Base-by-base conservation (phyloP, 257 asterid genomes). In the Ligustrum vulgare region DNA sequence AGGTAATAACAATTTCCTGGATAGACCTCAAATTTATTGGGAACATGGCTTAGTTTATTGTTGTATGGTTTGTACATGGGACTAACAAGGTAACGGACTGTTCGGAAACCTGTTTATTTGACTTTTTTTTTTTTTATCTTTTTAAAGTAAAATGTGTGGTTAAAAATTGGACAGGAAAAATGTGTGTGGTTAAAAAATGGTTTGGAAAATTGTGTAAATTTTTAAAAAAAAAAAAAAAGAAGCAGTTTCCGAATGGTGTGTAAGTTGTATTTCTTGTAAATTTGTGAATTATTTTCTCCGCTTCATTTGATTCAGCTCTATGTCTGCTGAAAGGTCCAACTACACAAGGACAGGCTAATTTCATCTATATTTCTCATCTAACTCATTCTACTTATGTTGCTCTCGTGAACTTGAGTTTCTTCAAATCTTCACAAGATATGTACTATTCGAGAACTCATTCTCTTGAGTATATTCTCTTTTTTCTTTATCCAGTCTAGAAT, bases 1-100 rank as follows among this genome's bases (percentile, higher is more conserved):
- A 81, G 96, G 97, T 92, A 86, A 80, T 58, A 33, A 22, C 5
- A 36, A 47, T 47, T 37, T 68, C 31, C n/a, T 8, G 34, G 5
- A 9, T 4, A 58, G 66, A 18, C 25, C 63, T 43, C 9, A n/a
- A n/a, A n/a, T 49, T 49, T 18, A 49, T 49, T 4, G 5, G 60
- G 22, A 49, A 49, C 9, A 49, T 49, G 23, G 9, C 20, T 49
- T 49, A 49, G 20, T 49, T 49, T 18, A 23, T 15, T 49, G 60
- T 49, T 49, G 32, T 56, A 56, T 22, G 20, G 31, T 6, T 20
- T 56, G 28, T 8, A 56, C 13, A 8, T 43, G 51, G 49, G 49
- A 12, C 12, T 41, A 41, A 43, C 18, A 43, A 43, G 51, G 18
- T 1, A n/a, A n/a, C n/a, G n/a, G n/a, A n/a, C n/a, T n/a, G n/a